Base-by-base conservation (phyloP, 495 filamentous ascomycete genomes). In the Neurospora sp. region DNA sequence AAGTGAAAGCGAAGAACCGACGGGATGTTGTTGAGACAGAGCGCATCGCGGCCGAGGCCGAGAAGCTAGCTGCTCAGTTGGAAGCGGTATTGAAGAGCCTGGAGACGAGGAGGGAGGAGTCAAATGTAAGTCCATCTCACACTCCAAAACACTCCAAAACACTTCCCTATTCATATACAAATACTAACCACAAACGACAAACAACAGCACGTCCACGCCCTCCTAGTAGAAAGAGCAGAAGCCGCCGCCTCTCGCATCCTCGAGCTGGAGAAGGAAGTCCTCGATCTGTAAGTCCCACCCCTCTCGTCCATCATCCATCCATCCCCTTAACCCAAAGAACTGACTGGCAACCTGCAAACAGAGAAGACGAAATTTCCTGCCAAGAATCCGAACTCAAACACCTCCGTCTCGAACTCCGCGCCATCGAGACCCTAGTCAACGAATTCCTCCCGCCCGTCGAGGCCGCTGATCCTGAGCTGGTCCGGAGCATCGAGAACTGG, bases 181-280 rank as follows among this genome's bases (percentile, higher is more conserved):
- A 73, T 37, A 17, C 31, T 36, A 19, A 48, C 48, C 13, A 19
- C 54, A 70, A 3, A 17, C 59, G 1, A 15, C 31, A 31, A 21
- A 21, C 5, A 24, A 28, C 72, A 89, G 86, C 86, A 89, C 74
- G 84, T 89, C 70, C 87, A 88, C 70, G 80, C 80, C 13, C 74
- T 89, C 43, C 79, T 88, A 4, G 80, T 88, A 69, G 82, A 83
- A 36, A 80, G 87, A 24, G 82, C 82, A 42, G 87, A 88, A 74
- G 82, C 83, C 10, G 86, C 86, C 39, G 86, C 87, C 28, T 80
- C 84, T 72, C 83, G 84, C 24, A 88, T 89, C 62, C 77, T 87
- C 31, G 76, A 83, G 36, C 81, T 89, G 24, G 86, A 89, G 71
- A 81, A 81, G 36, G 80, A 84, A 15, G 74, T 88, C 17, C 71